These are phyloP conservation scores for Colletotrichum spinosum DNA, from an alignment of 2,329 filamentous ascomycete species.

Conservation along the genomic window DNA sequence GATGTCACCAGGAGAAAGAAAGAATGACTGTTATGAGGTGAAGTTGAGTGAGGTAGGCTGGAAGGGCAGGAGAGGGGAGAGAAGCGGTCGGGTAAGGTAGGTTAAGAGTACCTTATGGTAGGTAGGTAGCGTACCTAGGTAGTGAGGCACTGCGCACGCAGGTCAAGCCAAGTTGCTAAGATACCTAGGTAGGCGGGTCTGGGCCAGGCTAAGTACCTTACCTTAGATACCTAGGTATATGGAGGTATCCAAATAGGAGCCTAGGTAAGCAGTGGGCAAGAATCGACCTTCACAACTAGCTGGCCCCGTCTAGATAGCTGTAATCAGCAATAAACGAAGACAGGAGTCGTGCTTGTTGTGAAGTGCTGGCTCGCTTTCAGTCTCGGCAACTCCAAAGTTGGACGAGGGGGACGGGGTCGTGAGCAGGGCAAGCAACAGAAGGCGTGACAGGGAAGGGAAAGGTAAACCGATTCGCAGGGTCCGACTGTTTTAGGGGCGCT, in stretches of 20 bases:
- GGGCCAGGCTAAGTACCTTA: too few species aligned
- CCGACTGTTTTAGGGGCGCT: slow-evolving; percentile 29
- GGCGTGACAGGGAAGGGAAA: background rate
- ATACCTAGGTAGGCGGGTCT: too few species aligned
- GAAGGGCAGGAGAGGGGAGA: too few species aligned
- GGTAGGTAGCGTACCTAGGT: slow-evolving; percentile 3
- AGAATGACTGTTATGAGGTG: slow-evolving; percentile 2
- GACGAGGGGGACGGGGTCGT: slow-evolving; percentile 1
- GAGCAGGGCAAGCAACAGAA: slow-evolving; percentile 13
- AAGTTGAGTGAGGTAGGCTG: slow-evolving; percentile 10
- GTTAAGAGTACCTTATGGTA: too few species aligned
- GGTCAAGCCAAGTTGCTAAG: background rate
- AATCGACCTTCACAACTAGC: too few species aligned
- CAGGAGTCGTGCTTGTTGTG: slow-evolving; percentile 8
- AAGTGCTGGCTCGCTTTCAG: slow-evolving; percentile 3
- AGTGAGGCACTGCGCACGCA: slow-evolving; percentile 30
- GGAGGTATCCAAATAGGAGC: too few species aligned
- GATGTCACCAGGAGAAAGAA: slow-evolving; percentile 19
- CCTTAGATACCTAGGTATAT: too few species aligned
- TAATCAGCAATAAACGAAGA: background rate
- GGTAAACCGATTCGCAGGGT: slow-evolving; percentile 29
- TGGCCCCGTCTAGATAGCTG: too few species aligned
- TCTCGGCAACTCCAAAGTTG: slow-evolving; percentile 5
- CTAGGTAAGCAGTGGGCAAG: too few species aligned
- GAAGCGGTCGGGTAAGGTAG: too few species aligned